These are phyloP conservation scores for barrel medic (Medicago truncatula) DNA, from an alignment of 306 rosid genomes.

Conservation along the genomic window DNA sequence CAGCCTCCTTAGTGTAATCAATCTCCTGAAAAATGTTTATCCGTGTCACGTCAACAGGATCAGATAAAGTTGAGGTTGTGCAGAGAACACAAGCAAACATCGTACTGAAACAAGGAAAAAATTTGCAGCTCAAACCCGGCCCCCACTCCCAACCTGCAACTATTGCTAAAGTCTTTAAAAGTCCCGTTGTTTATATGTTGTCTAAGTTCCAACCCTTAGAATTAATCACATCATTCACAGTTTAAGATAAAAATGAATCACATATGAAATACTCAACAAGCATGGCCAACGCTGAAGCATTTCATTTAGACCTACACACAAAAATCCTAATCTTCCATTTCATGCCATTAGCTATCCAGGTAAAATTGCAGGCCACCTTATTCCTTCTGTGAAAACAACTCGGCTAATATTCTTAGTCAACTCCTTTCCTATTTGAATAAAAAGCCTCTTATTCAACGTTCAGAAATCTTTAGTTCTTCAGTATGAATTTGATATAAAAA, in stretches of 20 bases:
- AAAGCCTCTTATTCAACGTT: constrained; percentile 25
- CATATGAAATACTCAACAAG: constrained; percentile 27
- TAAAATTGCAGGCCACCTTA: constrained; percentile 12
- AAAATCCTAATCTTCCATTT: constrained; percentile 15
- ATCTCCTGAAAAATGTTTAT: constrained; percentile 78
- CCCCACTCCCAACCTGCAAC: constrained; percentile 10
- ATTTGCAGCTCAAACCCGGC: constrained; percentile 18
- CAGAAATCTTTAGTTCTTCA: background rate
- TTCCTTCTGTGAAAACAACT: constrained; percentile 18
- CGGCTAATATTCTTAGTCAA: constrained; percentile 10
- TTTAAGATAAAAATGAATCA: constrained; percentile 26
- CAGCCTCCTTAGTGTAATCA: constrained; percentile 98
- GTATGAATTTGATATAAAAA: constrained; percentile 1
- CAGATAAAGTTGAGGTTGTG: constrained; percentile 34
- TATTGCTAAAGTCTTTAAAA: background rate
- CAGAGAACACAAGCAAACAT: constrained; percentile 30
- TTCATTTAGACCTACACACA: constrained; percentile 16
- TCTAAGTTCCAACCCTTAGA: constrained; percentile 12
- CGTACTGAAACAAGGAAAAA: constrained; percentile 32
- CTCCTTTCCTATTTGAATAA: constrained; percentile 12
- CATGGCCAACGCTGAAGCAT: constrained; percentile 32
- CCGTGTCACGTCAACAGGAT: constrained; percentile 33
- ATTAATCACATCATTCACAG: background rate
- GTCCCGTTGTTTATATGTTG: background rate
- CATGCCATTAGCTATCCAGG: constrained; percentile 24